phyloP scores from a whole-genome alignment of 495 filamentous ascomycete species.

The Pseudomonodictys pantanalensis region DNA sequence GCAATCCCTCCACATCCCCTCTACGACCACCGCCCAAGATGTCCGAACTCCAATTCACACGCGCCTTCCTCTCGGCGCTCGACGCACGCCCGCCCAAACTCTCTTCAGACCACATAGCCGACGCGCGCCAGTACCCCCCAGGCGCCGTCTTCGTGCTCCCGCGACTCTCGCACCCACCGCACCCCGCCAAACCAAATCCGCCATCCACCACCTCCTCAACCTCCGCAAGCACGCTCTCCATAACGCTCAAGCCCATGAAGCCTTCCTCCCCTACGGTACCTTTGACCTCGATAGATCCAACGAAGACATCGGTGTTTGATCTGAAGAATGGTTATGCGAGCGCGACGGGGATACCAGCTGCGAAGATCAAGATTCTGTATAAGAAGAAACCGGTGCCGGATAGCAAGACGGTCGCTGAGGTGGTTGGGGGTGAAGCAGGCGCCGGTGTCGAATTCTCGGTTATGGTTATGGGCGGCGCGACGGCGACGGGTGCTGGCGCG shows the following conservation, averaged over 20 bases:
- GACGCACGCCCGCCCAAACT: constrained; percentile 75
- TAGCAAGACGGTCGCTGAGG: constrained; percentile 60
- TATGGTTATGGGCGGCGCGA: constrained; percentile 78
- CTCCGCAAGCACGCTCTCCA: constrained; percentile 44
- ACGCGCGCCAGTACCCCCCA: constrained; percentile 68
- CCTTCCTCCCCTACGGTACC: constrained; percentile 64
- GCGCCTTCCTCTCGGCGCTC: constrained; percentile 73
- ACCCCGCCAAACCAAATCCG: constrained; percentile 28
- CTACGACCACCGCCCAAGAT: constrained; percentile 44
- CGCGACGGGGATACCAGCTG: constrained; percentile 49
- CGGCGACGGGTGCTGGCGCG: constrained; percentile 32
- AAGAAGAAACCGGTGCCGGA: constrained; percentile 79
- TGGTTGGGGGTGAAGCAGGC: constrained; percentile 45
- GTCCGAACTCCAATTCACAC: constrained; percentile 83
- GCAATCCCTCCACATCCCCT: background rate
- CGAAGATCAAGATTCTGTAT: constrained; percentile 78
- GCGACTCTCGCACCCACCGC: constrained; percentile 25
- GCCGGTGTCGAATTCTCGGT: constrained; percentile 64
- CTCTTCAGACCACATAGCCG: constrained; percentile 78
- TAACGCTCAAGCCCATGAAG: constrained; percentile 65
- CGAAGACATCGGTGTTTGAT: constrained; percentile 68
- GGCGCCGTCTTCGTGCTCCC: constrained; percentile 59
- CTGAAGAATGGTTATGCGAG: constrained; percentile 62
- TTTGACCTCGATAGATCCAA: constrained; percentile 53
- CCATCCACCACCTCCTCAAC: constrained; percentile 51